phyloP scores from a whole-genome alignment of 495 filamentous ascomycete species.

The Mytilinidion resinicola region DNA sequence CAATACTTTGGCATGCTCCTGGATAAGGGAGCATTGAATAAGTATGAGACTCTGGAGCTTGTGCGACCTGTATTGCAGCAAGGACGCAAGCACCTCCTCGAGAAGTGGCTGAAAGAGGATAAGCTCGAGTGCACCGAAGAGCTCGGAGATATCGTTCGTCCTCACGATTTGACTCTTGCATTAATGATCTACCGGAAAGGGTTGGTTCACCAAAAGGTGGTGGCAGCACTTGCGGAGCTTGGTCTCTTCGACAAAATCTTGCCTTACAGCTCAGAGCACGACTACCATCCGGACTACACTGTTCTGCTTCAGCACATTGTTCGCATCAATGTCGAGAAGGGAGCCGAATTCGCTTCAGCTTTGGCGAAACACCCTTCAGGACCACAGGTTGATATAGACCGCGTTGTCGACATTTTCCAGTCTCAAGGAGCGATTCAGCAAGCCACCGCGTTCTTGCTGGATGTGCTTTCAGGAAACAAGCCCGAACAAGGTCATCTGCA shows the following conservation, averaged over 20 bases:
- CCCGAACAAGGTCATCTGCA: constrained; percentile 91
- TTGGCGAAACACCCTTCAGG: constrained; percentile 82
- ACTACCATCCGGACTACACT: constrained; percentile 89
- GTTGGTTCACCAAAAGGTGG: constrained; percentile 82
- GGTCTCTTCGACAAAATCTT: constrained; percentile 95
- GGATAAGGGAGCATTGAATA: constrained; percentile 89
- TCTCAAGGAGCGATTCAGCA: constrained; percentile 97
- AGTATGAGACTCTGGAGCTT: constrained; percentile 88
- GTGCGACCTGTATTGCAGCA: constrained; percentile 87
- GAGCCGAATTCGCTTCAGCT: constrained; percentile 82
- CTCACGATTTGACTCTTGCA: constrained; percentile 81
- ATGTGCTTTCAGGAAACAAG: constrained; percentile 87
- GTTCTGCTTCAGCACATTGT: constrained; percentile 87
- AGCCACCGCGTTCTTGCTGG: constrained; percentile 92
- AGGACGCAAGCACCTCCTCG: constrained; percentile 87
- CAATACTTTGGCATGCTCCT: constrained; percentile 97
- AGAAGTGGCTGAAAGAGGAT: constrained; percentile 95
- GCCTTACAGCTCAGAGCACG: constrained; percentile 72
- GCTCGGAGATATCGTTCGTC: constrained; percentile 85
- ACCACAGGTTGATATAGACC: constrained; percentile 83
- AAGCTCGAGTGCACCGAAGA: constrained; percentile 95
- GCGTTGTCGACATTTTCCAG: constrained; percentile 94
- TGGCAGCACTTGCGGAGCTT: constrained; percentile 89
- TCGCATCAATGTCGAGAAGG: constrained; percentile 87
- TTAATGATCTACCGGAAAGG: constrained; percentile 80